Percentiles rank a stretch among this genome's conserved stretches.
Conservation (phyloP, 2,329 filamentous ascomycete species). For the Allantophomopsis cytisporea region DNA sequence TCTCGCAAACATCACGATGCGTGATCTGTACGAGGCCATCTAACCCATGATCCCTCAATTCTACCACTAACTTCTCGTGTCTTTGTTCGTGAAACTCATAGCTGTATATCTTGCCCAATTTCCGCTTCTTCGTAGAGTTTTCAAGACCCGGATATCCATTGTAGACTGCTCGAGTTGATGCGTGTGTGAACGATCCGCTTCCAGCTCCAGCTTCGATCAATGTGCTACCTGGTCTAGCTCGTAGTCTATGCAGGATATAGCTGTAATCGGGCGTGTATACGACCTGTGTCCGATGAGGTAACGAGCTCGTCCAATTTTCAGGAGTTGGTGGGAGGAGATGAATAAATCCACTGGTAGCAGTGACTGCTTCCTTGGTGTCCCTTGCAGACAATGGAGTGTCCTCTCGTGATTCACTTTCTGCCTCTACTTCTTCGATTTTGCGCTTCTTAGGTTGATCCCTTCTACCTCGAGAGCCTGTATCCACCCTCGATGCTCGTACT, state of each 20-base stretch:
- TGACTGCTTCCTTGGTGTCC: conserved; percentile 30
- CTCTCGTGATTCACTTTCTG: conserved; percentile 4
- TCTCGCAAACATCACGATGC: conserved; percentile 66
- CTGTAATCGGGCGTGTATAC: conserved; percentile 83
- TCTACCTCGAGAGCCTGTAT: conserved; percentile 78
- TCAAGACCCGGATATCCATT: conserved; percentile 44
- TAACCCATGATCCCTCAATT: conserved; percentile 56
- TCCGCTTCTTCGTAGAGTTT: conserved; percentile 17
- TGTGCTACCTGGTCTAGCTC: conserved; percentile 56
- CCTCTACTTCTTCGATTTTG: conserved; percentile 25
- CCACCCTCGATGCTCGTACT: conserved; percentile 76
- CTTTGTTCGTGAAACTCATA: conserved; percentile 71
- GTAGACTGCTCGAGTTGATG: conserved; percentile 62
- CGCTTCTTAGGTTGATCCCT: conserved; percentile 43
- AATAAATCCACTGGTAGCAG: conserved; percentile 56
- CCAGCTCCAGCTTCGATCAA: conserved; percentile 74
- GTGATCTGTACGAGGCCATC: conserved; percentile 55
- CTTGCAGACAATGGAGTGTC: conserved; percentile 12
- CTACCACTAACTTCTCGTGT: conserved; percentile 53
- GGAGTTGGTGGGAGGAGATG: conserved; percentile 70
- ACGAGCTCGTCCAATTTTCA: conserved; percentile 67
- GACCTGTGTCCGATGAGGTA: conserved; percentile 74
- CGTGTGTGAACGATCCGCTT: conserved; percentile 75
- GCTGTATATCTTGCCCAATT: conserved; percentile 61
- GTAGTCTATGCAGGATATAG: conserved; percentile 66